Conservation (phyloP, 495 filamentous ascomycete species). For the Penicillium paradoxum region DNA sequence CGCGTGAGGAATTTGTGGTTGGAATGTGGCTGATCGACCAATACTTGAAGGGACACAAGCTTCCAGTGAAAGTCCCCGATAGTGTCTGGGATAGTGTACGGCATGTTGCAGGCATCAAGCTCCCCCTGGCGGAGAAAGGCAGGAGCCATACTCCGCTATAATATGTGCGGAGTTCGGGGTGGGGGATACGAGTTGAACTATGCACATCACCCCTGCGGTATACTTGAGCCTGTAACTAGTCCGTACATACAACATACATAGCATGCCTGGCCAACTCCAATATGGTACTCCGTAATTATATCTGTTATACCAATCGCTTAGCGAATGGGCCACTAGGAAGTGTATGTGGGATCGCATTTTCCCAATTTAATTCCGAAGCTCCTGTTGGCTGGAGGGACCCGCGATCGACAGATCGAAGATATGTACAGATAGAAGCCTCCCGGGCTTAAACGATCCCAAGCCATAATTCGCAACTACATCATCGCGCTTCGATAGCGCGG, state of each 20-base stretch:
- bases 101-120: conserved; percentile 44
- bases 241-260: no score
- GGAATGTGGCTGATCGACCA: conserved; percentile 96
- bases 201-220: neutral
- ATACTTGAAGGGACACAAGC: conserved; percentile 78
- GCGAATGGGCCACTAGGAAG: no score
- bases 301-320: no score
- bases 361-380: neutral
- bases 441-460: no score
- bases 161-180: neutral
- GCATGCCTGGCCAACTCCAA: no score
- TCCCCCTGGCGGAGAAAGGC: conserved; percentile 12
- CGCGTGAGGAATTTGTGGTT: conserved; percentile 83
- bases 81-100: conserved; percentile 86
- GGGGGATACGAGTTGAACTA: neutral
- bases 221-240: no score
- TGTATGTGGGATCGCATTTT: neutral
- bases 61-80: conserved; percentile 69
- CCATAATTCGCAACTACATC: neutral
- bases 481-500: neutral
- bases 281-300: no score
- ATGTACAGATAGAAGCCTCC: no score
- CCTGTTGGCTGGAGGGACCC: neutral
- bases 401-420: neutral
- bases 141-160: neutral